Evolutionary conservation across 176 grass and related monocot genomes (phyloP).

Genomic region (Bromus sterilis): DNA sequence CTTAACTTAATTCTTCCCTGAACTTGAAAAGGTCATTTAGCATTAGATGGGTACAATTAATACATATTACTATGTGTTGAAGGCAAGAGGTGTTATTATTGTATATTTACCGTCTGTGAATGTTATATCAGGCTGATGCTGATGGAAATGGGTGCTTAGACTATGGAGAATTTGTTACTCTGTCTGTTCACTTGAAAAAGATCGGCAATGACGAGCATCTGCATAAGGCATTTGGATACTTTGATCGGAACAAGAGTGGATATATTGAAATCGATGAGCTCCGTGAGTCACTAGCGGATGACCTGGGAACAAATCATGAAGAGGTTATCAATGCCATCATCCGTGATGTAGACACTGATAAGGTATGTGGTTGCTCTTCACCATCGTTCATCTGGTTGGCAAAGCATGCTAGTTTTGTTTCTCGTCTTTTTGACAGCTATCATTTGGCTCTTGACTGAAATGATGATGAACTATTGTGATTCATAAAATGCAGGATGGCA

Average conservation of each 20-base stretch:
- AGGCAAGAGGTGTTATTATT: not conserved
- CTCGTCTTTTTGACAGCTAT: not conserved
- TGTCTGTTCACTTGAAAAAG: conserved; percentile 79
- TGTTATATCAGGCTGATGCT: conserved; percentile 57
- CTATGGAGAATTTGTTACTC: conserved; percentile 79
- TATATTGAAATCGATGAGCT: conserved; percentile 91
- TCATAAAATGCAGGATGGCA: conserved; percentile 43
- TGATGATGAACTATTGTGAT: not conserved
- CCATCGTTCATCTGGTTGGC: not conserved
- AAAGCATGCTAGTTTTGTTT: conserved; percentile 7
- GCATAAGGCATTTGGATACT: conserved; percentile 83
- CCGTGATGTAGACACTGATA: conserved; percentile 78
- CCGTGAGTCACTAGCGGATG: conserved; percentile 49
- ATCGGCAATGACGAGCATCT: conserved; percentile 78
- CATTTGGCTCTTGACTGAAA: not conserved
- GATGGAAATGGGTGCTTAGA: conserved; percentile 79
- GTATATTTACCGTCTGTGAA: conserved; percentile 25
- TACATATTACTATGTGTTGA: not conserved
- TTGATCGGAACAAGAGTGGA: conserved; percentile 72
- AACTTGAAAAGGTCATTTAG: not conserved
- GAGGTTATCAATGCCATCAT: conserved; percentile 91
- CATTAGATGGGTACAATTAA: not conserved
- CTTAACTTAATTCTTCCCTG: not conserved
- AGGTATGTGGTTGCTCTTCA: conserved; percentile 34
- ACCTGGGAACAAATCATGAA: conserved; percentile 65